A percentile compares a stretch with the other conserved stretches of the same genome.
Evolutionary conservation across 2,329 filamentous ascomycete genomes (phyloP).

Genomic region (Fusarium acutatum): DNA sequence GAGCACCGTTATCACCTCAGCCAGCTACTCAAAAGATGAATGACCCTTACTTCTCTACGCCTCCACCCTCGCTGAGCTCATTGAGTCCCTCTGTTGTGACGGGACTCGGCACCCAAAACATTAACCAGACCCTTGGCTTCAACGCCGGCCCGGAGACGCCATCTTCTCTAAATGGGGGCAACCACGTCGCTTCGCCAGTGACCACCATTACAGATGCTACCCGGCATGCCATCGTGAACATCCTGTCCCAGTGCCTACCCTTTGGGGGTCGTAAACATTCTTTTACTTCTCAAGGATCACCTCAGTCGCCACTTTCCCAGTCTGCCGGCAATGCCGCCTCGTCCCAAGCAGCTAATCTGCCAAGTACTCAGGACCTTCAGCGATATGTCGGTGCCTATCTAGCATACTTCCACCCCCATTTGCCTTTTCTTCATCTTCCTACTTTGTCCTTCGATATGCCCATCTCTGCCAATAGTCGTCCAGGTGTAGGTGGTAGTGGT

Average conservation of each 20-base stretch:
- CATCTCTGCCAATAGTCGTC: conserved; percentile 69
- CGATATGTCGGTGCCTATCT: conserved; percentile 92
- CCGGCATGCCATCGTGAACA: conserved; percentile 67
- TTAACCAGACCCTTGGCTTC: conserved; percentile 73
- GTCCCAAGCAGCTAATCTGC: conserved; percentile 68
- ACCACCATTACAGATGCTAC: conserved; percentile 73
- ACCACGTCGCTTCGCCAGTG: conserved; percentile 65
- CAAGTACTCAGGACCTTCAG: conserved; percentile 85
- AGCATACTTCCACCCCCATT: conserved; percentile 89
- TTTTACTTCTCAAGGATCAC: conserved; percentile 63
- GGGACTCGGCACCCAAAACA: conserved; percentile 66
- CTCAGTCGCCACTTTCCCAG: conserved; percentile 62
- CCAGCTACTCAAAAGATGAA: conserved; percentile 74
- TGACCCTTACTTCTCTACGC: conserved; percentile 82
- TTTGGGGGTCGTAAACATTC: conserved; percentile 72
- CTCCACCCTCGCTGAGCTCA: conserved; percentile 76
- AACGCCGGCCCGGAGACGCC: conserved; percentile 74
- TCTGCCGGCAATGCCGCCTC: conserved; percentile 58
- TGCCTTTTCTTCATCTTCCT: conserved; percentile 93
- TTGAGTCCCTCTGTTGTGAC: conserved; percentile 77
- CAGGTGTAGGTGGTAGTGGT: conserved; percentile 77
- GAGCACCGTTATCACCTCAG: conserved; percentile 80
- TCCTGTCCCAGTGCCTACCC: conserved; percentile 64
- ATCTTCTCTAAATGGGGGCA: conserved; percentile 73
- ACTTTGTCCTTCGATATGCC: conserved; percentile 90